phyloP scores from a whole-genome alignment of 805 yeast genomes.

The Candida insectalens region DNA sequence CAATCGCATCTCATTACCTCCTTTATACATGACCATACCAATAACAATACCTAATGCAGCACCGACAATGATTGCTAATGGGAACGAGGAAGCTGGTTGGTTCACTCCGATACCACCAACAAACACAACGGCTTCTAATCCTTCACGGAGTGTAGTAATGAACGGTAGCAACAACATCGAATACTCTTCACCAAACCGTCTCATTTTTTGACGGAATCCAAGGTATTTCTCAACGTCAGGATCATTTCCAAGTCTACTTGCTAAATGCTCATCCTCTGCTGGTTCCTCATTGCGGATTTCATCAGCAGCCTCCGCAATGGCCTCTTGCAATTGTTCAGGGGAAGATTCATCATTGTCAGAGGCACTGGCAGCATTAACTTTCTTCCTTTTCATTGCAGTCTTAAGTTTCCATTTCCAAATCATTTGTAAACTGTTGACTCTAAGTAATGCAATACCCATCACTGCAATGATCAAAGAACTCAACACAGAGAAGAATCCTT shows the following conservation, averaged over 20 bases:
- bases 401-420: slow-evolving; percentile 61
- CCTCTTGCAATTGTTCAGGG: background rate
- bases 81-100: slow-evolving; percentile 56
- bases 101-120: slow-evolving; percentile 81
- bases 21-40: slow-evolving; percentile 60
- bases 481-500: slow-evolving; percentile 69
- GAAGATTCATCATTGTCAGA: background rate
- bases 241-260: slow-evolving; percentile 9
- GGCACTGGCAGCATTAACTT: background rate
- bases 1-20: slow-evolving; percentile 71
- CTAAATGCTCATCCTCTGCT: slow-evolving; percentile 6
- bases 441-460: slow-evolving; percentile 78
- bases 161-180: slow-evolving; percentile 71
- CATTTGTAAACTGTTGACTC: slow-evolving; percentile 72
- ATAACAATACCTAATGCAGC: slow-evolving; percentile 47
- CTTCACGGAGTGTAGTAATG: slow-evolving; percentile 80
- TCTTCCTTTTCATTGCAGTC: slow-evolving; percentile 11
- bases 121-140: slow-evolving; percentile 85
- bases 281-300: background rate
- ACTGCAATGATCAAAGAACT: slow-evolving; percentile 72
- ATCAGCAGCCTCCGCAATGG: background rate
- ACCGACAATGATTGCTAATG: slow-evolving; percentile 55
- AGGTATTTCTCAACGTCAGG: slow-evolving; percentile 11
- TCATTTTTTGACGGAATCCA: slow-evolving; percentile 14
- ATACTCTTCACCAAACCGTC: slow-evolving; percentile 42